A percentile compares a stretch with the other conserved stretches of the same genome.
Evolutionary conservation across 192 early-diverging fungal species (phyloP).

Genomic region (Entomortierella chlamydospora): DNA sequence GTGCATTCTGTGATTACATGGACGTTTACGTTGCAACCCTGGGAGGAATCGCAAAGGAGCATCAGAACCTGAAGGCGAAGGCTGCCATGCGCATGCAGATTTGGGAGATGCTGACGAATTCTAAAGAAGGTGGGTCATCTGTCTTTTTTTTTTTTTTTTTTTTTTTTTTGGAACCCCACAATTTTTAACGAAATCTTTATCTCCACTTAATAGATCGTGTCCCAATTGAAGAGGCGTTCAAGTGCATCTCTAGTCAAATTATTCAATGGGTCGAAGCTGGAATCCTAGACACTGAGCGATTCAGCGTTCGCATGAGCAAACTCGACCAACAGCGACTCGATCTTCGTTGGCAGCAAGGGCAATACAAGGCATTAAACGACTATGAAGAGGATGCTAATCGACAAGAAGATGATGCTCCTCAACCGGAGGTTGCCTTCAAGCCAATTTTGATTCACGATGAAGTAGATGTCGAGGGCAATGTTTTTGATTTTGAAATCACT

Average conservation of each 20-base stretch:
- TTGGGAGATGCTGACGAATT: constrained; percentile 16
- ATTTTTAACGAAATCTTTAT: too few species aligned
- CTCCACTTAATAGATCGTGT: constrained; percentile 37
- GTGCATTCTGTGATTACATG: constrained; percentile 28
- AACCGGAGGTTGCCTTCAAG: neutral
- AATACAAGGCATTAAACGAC: neutral
- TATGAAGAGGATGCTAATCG: neutral
- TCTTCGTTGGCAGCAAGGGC: constrained; percentile 6
- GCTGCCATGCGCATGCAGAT: constrained; percentile 2
- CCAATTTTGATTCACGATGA: constrained; percentile 32
- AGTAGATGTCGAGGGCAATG: constrained; percentile 22
- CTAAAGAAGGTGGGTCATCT: constrained; percentile 13
- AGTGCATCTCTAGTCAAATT: constrained; percentile 10
- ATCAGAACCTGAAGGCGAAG: constrained; percentile 13
- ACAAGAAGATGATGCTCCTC: neutral
- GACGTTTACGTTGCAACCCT: constrained; percentile 21
- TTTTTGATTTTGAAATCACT: constrained; percentile 15
- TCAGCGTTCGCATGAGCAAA: constrained; percentile 21
- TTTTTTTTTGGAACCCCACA: neutral
- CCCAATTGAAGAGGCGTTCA: constrained; percentile 14
- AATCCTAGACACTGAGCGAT: constrained; percentile 25
- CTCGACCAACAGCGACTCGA: constrained; percentile 12
- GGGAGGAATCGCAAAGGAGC: constrained; percentile 22
- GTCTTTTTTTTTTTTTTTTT: neutral
- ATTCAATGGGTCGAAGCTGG: constrained; percentile 22